phyloP scores from a whole-genome alignment of 2,329 filamentous ascomycete species.

The Pseudocercospora macadamiae region DNA sequence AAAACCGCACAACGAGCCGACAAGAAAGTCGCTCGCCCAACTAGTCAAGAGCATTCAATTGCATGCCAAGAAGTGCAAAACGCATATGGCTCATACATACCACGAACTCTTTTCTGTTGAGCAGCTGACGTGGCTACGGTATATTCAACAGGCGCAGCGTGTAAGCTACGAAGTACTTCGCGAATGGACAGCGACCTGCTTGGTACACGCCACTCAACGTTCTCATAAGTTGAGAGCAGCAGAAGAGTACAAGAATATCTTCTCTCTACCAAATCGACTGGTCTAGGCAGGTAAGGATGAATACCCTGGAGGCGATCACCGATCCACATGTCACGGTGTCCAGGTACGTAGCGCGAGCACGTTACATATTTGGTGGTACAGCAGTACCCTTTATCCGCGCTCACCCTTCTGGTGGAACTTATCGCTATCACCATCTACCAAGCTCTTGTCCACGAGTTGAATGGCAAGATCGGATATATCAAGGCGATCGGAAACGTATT shows the following conservation, averaged over 20 bases:
- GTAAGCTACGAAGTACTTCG: not conserved
- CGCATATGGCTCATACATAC: no score
- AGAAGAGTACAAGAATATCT: not conserved
- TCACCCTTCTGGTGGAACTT: not conserved
- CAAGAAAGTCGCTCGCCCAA: not conserved
- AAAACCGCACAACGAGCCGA: not conserved
- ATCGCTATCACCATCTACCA: no score
- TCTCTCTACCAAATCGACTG: not conserved
- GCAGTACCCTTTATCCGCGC: not conserved
- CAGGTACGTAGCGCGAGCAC: not conserved
- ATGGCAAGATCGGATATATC: no score
- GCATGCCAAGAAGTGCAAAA: not conserved
- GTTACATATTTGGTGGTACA: not conserved
- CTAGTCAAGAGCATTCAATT: no score
- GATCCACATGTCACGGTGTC: not conserved
- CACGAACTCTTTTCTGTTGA: conserved; percentile 63
- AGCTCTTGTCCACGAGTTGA: no score
- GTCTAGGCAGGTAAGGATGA: not conserved
- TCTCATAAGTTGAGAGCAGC: not conserved
- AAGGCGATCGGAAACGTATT: no score
- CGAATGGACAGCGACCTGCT: not conserved
- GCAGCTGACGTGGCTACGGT: conserved; percentile 71
- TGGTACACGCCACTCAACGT: not conserved
- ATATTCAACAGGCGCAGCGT: no score
- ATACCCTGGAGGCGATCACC: not conserved